Evolutionary conservation across 495 filamentous ascomycete genomes (phyloP).

Genomic region (Podospora tetraspora): DNA sequence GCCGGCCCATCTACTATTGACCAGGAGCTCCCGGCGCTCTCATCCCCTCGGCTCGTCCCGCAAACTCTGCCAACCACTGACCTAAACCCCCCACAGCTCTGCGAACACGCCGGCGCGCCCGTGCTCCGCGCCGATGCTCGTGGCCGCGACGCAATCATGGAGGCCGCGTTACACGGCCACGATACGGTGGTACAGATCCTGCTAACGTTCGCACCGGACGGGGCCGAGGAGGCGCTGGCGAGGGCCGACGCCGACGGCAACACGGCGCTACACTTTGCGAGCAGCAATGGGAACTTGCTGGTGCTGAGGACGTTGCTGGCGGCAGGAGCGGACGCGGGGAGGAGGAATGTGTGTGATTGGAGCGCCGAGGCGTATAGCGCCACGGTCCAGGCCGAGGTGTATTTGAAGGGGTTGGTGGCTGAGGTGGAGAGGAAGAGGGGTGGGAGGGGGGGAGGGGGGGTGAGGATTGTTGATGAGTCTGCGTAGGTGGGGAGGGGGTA

Average conservation of each 20-base stretch:
- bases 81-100: constrained; percentile 26
- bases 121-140: constrained; percentile 51
- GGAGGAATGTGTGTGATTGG: constrained; percentile 65
- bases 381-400: constrained; percentile 70
- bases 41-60: no score
- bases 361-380: constrained; percentile 66
- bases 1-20: no score
- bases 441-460: constrained; percentile 29
- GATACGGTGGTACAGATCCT: constrained; percentile 57
- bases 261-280: constrained; percentile 69
- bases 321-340: constrained; percentile 57
- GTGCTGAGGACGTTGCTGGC: constrained; percentile 66
- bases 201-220: constrained; percentile 46
- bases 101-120: constrained; percentile 34
- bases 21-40: no score
- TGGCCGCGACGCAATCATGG: constrained; percentile 55
- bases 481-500: background rate
- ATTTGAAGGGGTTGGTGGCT: constrained; percentile 59
- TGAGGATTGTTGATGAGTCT: constrained; percentile 15
- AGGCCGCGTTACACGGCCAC: constrained; percentile 50
- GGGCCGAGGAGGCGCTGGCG: constrained; percentile 42
- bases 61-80: no score
- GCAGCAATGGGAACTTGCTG: constrained; percentile 63
- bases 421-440: constrained; percentile 47
- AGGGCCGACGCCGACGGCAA: constrained; percentile 62